These are phyloP conservation scores for Chalciporus chontae DNA, from an alignment of 768 basidiomycete genomes.

Conservation along the genomic window DNA sequence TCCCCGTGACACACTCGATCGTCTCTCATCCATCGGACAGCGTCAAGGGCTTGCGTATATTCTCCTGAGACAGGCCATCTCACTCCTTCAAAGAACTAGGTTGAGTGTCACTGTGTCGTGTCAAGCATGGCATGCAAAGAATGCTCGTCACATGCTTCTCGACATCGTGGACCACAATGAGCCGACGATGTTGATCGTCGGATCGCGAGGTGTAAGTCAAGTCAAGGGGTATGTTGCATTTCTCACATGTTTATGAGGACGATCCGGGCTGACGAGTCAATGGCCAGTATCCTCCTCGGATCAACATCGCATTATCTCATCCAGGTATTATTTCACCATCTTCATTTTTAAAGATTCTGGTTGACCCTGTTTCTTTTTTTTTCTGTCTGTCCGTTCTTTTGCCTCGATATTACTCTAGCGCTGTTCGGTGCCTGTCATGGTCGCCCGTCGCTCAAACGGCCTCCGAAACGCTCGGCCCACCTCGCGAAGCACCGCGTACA, in stretches of 20 bases:
- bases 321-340: slow-evolving; percentile 44
- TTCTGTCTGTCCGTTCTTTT: background rate
- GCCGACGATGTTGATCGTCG: slow-evolving; percentile 91
- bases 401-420: slow-evolving; percentile 44
- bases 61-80: slow-evolving; percentile 84
- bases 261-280: background rate
- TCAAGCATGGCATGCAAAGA: slow-evolving; percentile 98
- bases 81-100: slow-evolving; percentile 85
- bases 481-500: slow-evolving; percentile 77
- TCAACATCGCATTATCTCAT: slow-evolving; percentile 95
- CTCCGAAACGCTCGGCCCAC: slow-evolving; percentile 76
- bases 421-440: slow-evolving; percentile 96
- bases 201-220: slow-evolving; percentile 85
- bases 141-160: slow-evolving; percentile 85
- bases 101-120: slow-evolving; percentile 85
- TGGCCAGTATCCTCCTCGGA: slow-evolving; percentile 77
- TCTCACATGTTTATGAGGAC: no score
- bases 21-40: slow-evolving; percentile 35
- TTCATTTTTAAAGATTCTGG: background rate
- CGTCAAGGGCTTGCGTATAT: slow-evolving; percentile 88
- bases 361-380: slow-evolving; percentile 1
- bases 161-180: slow-evolving; percentile 86
- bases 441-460: slow-evolving; percentile 90
- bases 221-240: slow-evolving; percentile 72
- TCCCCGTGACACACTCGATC: slow-evolving; percentile 1